A percentile compares a stretch with the other conserved stretches of the same genome.
These are phyloP conservation scores for Collybiopsis luxurians DNA, from an alignment of 768 basidiomycete species.

Conservation along the genomic window DNA sequence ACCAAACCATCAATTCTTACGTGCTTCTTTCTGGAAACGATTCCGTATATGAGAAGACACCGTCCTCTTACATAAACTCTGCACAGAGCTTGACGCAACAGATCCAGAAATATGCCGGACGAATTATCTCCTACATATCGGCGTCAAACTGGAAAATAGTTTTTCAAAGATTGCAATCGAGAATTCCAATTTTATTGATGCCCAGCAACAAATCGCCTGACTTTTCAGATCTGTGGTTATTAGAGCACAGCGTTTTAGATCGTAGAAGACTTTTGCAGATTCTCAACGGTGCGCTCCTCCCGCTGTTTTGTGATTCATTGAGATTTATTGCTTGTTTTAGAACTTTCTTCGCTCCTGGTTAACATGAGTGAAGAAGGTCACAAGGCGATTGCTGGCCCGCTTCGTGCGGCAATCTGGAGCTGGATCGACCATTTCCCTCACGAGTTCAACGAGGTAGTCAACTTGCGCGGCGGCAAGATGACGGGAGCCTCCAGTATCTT, in stretches of 20 bases:
- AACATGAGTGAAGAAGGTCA: constrained; percentile 79
- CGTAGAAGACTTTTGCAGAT: constrained; percentile 63
- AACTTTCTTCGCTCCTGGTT: constrained; percentile 77
- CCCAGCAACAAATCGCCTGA: constrained; percentile 38
- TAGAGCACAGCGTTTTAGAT: constrained; percentile 78
- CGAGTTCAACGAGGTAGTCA: constrained; percentile 75
- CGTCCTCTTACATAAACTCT: constrained; percentile 56
- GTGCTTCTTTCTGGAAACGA: constrained; percentile 37
- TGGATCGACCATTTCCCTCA: constrained; percentile 80
- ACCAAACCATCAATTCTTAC: constrained; percentile 36
- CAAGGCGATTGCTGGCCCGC: constrained; percentile 63
- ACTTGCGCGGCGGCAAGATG: constrained; percentile 50
- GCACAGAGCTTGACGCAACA: constrained; percentile 54
- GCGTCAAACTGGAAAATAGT: constrained; percentile 86
- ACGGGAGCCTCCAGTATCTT: constrained; percentile 87
- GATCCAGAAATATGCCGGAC: constrained; percentile 70
- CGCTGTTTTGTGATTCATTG: constrained; percentile 2
- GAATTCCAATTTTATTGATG: constrained; percentile 68
- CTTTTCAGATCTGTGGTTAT: constrained; percentile 69
- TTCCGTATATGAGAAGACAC: constrained; percentile 57
- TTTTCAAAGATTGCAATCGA: constrained; percentile 62
- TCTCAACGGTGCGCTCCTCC: constrained; percentile 53
- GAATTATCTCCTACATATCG: constrained; percentile 83
- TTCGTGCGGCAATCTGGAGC: constrained; percentile 84
- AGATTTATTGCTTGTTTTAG: constrained; percentile 31